A percentile compares a stretch with the other conserved stretches of the same genome.
Evolutionary conservation across 371 early-diverging fungal species (phyloP).

Genomic region (Rhizopus sp.): DNA sequence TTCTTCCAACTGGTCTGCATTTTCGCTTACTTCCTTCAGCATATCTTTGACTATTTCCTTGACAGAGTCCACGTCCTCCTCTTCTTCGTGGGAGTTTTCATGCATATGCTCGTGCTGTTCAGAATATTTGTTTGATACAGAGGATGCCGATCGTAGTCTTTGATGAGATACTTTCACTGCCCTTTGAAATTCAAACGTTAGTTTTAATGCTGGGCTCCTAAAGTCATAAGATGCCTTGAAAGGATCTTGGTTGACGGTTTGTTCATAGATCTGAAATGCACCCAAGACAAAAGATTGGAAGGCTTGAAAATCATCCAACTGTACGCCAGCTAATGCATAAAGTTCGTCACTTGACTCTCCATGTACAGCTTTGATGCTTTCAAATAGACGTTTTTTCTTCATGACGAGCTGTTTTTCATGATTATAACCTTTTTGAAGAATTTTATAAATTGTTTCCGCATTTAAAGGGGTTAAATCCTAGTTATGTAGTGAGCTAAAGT

Average conservation of each 20-base stretch:
- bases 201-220: constrained; percentile 41
- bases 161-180: constrained; percentile 48
- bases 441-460: constrained; percentile 23
- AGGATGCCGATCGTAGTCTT: constrained; percentile 23
- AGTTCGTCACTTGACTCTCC: constrained; percentile 27
- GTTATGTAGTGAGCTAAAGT: constrained; percentile 1
- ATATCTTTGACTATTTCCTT: constrained; percentile 41
- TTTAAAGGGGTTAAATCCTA: constrained; percentile 19
- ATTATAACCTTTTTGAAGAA: constrained; percentile 32
- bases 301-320: constrained; percentile 43
- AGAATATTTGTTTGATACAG: constrained; percentile 10
- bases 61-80: constrained; percentile 30
- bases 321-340: constrained; percentile 35
- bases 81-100: constrained; percentile 6
- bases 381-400: constrained; percentile 28
- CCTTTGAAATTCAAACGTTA: constrained; percentile 48
- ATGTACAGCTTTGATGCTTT: constrained; percentile 30
- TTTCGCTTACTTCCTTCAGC: constrained; percentile 51
- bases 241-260: constrained; percentile 29
- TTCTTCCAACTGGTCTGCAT: constrained; percentile 50
- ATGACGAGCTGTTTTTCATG: constrained; percentile 26
- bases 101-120: constrained; percentile 4
- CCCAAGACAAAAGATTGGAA: constrained; percentile 46
- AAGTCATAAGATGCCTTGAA: constrained; percentile 32
- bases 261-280: constrained; percentile 42